These are phyloP conservation scores for Chromera velia DNA, from an alignment of 73 alveolate species.

Conservation along the genomic window DNA sequence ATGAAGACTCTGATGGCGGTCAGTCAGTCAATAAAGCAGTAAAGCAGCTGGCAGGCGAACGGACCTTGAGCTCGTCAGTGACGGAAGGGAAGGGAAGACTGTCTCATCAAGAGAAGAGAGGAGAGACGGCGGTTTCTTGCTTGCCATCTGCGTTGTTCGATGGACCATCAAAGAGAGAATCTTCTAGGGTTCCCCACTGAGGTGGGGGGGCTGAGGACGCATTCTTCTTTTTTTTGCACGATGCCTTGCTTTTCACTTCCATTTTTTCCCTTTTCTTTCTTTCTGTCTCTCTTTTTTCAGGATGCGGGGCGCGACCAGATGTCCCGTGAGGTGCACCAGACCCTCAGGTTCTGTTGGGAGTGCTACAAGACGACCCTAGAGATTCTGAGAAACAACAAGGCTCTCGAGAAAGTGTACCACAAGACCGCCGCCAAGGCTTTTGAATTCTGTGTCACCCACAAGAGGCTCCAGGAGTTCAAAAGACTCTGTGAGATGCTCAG, in stretches of 20 bases:
- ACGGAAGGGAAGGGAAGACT: no score
- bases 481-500: background rate
- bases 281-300: background rate
- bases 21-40: background rate
- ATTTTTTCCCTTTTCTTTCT: no score
- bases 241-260: no score
- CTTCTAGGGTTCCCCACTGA: no score
- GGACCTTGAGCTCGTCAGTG: no score
- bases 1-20: background rate
- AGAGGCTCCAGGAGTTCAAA: background rate
- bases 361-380: background rate
- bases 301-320: background rate
- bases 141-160: no score
- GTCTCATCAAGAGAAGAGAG: no score
- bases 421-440: background rate
- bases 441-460: background rate
- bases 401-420: background rate
- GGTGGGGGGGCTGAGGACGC: no score
- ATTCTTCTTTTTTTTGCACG: no score
- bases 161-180: no score
- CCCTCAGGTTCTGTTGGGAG: background rate
- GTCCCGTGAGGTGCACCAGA: background rate
- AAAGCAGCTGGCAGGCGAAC: background rate
- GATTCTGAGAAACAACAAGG: background rate
- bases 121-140: no score